Evolutionary conservation across 805 yeast species (phyloP), one percentile per base, ranked within the genome.

Genomic region (Wilhelminamyces savonicus): DNA sequence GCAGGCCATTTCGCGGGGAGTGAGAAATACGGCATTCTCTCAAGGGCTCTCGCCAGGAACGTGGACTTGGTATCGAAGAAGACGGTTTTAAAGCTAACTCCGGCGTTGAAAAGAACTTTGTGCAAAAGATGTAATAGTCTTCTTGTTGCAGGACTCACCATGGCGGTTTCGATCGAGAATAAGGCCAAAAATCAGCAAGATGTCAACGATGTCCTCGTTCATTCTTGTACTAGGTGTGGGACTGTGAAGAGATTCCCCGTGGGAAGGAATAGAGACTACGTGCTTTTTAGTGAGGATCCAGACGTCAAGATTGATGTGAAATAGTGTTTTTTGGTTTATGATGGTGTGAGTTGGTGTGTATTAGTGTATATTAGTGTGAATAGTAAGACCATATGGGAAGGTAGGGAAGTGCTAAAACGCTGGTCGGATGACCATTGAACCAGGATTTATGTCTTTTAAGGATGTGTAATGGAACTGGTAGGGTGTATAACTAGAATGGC

Each of bases 41-140:
- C 84, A 0, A 56, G 85, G 28, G 60, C 65, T 31, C 76, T 76
- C 44, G 54, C 71, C 13, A 61, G 71, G 28, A 72, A 71, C 22
- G 55, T 81, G 54, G 77, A 71, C 31, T 43, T 72, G 7, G 79
- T 83, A 7, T 70, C 84, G 7, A 78, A 80, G 47, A 81, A 78
- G 44, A 71, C 77, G 2, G 88, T 82, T 12, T 48, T 78, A 13
- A 71, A 79, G 37, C 48, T 81, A 17, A 69, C 81, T 23, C 87
- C 88, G 1, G 54, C 56, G 21, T 39, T 85, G 8, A 86, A 86
- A 52, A 62, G 94, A 40, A 63, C 70, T 0, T 47, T 78, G 11
- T 86, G 95, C 54, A 84, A 83, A 43, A 57, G 56, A 21, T 86
- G 95, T 52, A 55, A 69, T 26, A 50, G 75, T 7, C 36, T 70